Evolutionary conservation across 495 filamentous ascomycete species (phyloP).

Genomic region (Trichoderma asperelloides): DNA sequence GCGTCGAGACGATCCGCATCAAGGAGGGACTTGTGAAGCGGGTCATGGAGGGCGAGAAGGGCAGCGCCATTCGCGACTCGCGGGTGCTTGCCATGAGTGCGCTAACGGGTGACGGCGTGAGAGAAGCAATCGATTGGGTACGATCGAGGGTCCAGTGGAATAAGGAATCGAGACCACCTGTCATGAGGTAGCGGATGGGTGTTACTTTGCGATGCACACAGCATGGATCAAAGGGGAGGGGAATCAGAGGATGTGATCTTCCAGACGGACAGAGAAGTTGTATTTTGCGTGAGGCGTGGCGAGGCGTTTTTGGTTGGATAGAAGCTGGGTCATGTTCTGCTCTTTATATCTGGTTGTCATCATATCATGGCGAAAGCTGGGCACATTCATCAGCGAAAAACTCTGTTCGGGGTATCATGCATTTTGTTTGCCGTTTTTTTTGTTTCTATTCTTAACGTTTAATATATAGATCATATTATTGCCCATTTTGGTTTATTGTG

Average conservation of each 20-base stretch:
- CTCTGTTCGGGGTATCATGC: constrained; percentile 10
- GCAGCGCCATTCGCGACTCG: constrained; percentile 73
- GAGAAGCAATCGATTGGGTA: constrained; percentile 94
- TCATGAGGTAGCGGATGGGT: constrained; percentile 58
- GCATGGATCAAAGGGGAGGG: background rate
- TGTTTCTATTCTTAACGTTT: background rate
- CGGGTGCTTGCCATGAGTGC: constrained; percentile 88
- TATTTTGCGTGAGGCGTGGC: background rate
- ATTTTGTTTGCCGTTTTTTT: constrained; percentile 17
- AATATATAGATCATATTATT: background rate
- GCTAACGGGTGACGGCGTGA: constrained; percentile 80
- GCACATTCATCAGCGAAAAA: background rate
- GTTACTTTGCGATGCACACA: background rate
- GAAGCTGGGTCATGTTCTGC: background rate
- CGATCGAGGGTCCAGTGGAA: constrained; percentile 90
- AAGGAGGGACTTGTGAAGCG: constrained; percentile 92
- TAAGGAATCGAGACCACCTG: constrained; percentile 80
- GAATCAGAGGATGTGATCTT: too few relatives aligned
- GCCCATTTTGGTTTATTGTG: background rate
- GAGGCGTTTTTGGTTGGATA: constrained; percentile 5
- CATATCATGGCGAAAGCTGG: background rate
- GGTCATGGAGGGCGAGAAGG: constrained; percentile 90
- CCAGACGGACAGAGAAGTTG: background rate
- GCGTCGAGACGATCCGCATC: constrained; percentile 91
- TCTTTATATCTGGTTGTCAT: background rate